Conservation (phyloP, 306 rosid species). For the Fagus sylvatica region DNA sequence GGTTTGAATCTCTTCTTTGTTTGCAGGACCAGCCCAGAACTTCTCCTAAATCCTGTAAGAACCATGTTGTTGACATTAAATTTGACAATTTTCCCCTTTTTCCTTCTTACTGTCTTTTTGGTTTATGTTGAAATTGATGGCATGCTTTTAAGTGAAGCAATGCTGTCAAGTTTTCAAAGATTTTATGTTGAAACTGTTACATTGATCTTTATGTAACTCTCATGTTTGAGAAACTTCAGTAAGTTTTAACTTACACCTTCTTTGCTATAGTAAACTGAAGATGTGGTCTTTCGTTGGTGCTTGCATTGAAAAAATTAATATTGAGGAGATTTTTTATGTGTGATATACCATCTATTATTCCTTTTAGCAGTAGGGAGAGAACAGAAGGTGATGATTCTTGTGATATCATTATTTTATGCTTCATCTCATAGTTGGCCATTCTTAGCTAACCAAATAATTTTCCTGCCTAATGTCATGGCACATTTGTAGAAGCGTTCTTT, state of each 20-base stretch:
- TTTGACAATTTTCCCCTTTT: neutral
- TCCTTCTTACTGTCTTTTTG: too few species aligned
- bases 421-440: neutral
- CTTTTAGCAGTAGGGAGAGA: neutral
- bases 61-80: conserved; percentile 19
- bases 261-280: neutral
- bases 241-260: neutral
- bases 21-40: conserved; percentile 93
- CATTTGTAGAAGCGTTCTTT: neutral
- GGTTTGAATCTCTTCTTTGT: conserved; percentile 20
- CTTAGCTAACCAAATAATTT: neutral
- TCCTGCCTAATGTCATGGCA: neutral
- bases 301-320: neutral
- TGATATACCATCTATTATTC: neutral
- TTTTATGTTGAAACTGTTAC: too few species aligned
- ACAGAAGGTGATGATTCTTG: neutral
- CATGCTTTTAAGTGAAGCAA: too few species aligned
- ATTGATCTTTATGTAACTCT: too few species aligned
- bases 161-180: too few species aligned
- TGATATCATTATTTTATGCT: neutral
- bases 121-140: too few species aligned
- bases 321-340: neutral
- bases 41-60: conserved; percentile 88
- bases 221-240: neutral
- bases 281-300: neutral